phyloP scores from a whole-genome alignment of 2,329 filamentous ascomycete genomes.

The Stachybotrys elegans region DNA sequence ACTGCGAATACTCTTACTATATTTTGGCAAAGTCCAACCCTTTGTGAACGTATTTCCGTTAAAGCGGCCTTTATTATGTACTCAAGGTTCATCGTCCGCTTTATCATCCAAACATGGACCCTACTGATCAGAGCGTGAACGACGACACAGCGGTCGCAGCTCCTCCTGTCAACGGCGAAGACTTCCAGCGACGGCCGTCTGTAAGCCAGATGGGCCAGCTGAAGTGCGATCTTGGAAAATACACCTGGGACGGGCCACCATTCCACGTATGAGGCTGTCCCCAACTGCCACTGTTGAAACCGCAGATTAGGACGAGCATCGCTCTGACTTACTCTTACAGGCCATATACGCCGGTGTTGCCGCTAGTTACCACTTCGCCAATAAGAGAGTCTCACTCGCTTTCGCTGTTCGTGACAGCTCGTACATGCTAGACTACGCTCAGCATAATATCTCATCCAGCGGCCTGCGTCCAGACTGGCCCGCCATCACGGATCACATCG shows the following conservation, averaged over 20 bases:
- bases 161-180: not conserved
- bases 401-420: not conserved
- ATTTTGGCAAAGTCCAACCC: not conserved
- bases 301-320: not conserved
- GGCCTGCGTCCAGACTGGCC: not conserved
- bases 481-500: constrained; percentile 53
- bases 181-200: not conserved
- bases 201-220: not conserved
- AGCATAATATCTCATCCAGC: not conserved
- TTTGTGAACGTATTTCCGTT: not conserved
- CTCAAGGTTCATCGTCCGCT: not conserved
- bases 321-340: not conserved
- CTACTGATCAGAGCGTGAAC: not conserved
- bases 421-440: not conserved
- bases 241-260: not conserved
- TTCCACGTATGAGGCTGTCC: not conserved
- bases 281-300: not conserved
- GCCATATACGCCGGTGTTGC: not conserved
- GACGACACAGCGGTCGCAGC: not conserved
- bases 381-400: not conserved
- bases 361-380: not conserved
- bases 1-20: not conserved
- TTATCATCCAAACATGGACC: not conserved
- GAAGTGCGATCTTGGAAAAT: not conserved
- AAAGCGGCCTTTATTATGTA: not conserved